phyloP scores from a whole-genome alignment of 805 yeast species.

The Torulaspora gathmanii region DNA sequence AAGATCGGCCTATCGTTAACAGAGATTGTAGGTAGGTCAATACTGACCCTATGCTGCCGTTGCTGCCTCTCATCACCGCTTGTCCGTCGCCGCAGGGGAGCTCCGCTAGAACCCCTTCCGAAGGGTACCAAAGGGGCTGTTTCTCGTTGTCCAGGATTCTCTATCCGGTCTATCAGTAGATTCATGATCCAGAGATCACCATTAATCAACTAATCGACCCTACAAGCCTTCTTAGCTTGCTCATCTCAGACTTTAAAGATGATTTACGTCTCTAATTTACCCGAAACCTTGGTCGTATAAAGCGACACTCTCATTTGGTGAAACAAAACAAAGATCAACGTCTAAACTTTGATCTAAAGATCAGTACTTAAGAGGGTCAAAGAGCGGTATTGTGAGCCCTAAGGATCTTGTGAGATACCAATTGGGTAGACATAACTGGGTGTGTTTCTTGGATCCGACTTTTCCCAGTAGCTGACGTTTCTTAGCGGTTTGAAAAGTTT shows the following conservation, averaged over 20 bases:
- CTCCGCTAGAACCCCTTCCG: background rate
- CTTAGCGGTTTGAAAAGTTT: background rate
- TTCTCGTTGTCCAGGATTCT: constrained; percentile 11
- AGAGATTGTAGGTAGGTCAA: constrained; percentile 13
- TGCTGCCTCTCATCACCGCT: background rate
- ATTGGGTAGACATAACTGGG: background rate
- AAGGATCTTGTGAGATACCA: background rate
- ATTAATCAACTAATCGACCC: background rate
- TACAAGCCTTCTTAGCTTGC: background rate
- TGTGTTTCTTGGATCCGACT: background rate
- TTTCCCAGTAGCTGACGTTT: background rate
- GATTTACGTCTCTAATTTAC: background rate
- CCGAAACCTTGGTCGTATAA: background rate
- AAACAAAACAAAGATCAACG: constrained; percentile 3
- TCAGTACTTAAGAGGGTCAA: background rate
- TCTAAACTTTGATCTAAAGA: background rate
- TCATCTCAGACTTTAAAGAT: background rate
- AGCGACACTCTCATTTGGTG: background rate
- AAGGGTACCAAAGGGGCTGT: constrained; percentile 4
- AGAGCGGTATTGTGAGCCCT: background rate
- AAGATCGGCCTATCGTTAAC: constrained; percentile 13
- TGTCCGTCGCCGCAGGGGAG: background rate
- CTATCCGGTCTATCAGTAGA: constrained; percentile 11
- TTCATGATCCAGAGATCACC: constrained; percentile 5
- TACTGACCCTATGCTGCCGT: constrained; percentile 1